Base-by-base conservation (phyloP, 2,329 filamentous ascomycete species). In the Claviceps sp. region DNA sequence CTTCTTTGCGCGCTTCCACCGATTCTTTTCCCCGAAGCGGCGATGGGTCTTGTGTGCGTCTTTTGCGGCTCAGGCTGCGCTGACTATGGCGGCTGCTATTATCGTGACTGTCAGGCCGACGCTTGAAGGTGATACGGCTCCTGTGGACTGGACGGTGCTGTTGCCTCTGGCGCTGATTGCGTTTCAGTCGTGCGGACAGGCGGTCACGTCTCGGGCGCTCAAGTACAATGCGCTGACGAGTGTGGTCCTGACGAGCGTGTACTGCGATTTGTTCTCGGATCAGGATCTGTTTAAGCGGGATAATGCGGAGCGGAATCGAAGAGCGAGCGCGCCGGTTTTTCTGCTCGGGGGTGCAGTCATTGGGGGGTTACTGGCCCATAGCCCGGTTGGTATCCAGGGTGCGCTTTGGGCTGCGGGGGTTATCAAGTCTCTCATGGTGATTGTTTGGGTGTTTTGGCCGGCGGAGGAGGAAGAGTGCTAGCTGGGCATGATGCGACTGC, bases 161-260 rank as follows among this genome's bases (percentile, higher is more conserved):
- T 68, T 85, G 0, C 85, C 86, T 0, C 74, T 90, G 45, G 80
- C 77, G 1, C 69, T 88, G 7, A 74, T 89, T 5, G 84, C 85
- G 1, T 87, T 91, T 60, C 87, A 91, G 69, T 83, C 81, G 56
- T 84, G 83, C 51, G 87, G 86, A 0, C 87, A 91, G 64, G 85
- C 86, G 1, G 82, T 89, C n/a, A 79, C 80, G 0, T 87, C 83
- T 59, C 71, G 86, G 3, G 81, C 84, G 0, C 66, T 91, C 54
- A 77, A 81, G 59, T 84, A 82, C 62, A 82, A 81, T 53, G 80
- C 82, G 2, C 69, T 91, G 19, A 89, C 86, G 0, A 89, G 84
- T 55, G 86, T 89, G 16, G 87, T 90, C 3, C 67, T 93, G 54
- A 91, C 87, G 1, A 89, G 84, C 62, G 82, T 87, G 56, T 91